Evolutionary conservation across 2,329 filamentous ascomycete genomes (phyloP), one percentile per base, ranked within the genome.

Genomic region (Pseudocercospora fuligena): DNA sequence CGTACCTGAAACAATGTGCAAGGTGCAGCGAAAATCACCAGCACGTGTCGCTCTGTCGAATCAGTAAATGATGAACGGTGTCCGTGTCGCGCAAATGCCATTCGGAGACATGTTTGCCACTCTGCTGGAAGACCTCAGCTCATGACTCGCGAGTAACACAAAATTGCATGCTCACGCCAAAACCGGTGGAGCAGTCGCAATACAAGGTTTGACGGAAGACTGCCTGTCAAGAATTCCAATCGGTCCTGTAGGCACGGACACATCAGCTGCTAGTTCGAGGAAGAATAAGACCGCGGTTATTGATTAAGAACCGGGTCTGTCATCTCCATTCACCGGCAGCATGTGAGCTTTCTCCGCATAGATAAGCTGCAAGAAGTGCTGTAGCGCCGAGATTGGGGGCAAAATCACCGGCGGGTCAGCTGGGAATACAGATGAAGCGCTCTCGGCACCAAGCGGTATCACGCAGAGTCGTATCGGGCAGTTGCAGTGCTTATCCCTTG

Each of bases 381-480:
- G 19, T 46, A 43, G 57, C 40, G 57, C 21, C 47, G 51, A 56
- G 25, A 56, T 27, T 29, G 58, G 58, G 36, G n/a, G n/a, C 16
- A 23, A 51, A 47, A 33, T 58, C 36, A 29, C 46, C 33, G 47
- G 63, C 36, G 27, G 61, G 9, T 64, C 60, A 57, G 33, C 43
- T 59, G 63, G 23, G 36, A 56, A 5, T 14, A 14, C 49, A 19
- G 51, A 67, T 60, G 46, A 64, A 62, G 61, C 65, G 57, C 57
- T n/a, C n/a, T 60, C 53, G 49, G 47, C 47, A 40, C 60, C 63
- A 63, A 64, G 54, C 43, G 49, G 56, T 36, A 27, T 33, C 36
- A 29, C 54, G 19, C 60, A 66, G 61, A 47, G 70, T 72, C 70
- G 64, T 60, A 72, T 70, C 58, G 43, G 70, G 70, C 59, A 70